Base-by-base conservation (phyloP, 805 yeast species). In the Metschnikowia baotianmanensis region DNA sequence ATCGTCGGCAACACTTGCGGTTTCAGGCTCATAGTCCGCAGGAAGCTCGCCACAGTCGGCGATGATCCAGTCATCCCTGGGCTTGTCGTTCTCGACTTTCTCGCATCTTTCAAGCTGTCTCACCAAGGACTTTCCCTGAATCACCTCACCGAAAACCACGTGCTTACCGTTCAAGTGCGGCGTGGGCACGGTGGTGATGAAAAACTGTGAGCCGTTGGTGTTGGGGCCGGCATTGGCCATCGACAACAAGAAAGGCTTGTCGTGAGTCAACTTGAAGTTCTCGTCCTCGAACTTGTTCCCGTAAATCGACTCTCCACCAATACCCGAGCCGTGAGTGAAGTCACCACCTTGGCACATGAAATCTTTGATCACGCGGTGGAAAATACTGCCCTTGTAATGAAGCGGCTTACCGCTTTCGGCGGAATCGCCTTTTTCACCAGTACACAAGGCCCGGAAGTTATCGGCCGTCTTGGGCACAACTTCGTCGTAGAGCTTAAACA, bases 161-260 rank as follows among this genome's bases (percentile, higher is more conserved):
- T 89, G 95, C 71, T 83, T 82, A 50, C 96, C 96, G 61, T 89
- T 95, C 67, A 90, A 78, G 91, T 93, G 86, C 46, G 93, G 84
- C 59, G 83, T 74, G 53, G 83, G 75, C 40, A 86, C 90, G 43
- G 96, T 88, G 67, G 96, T 88, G 73, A 88, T 84, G 79, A 91
- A 90, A 72, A 90, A 90, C 74, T 90, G 98, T 41, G 96, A 89
- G 43, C 97, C 97, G 74, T 91, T 91, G 73, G 97, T 87, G 82
- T 88, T 86, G 69, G 95, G 96, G 57, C 97, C 97, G 51, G 97
- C 95, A 66, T 91, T 91, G 66, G 97, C 97, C 97, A 91, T 91
- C 49, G 96, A 87, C 67, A 69, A 84, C 71, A 78, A 89, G 61
- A 95, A 95, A 77, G 76, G 95, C 81, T 68, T 80, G 74, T 72